Base-by-base conservation (phyloP, 1,284 basidiomycete genomes). In the Marasmius sp. region DNA sequence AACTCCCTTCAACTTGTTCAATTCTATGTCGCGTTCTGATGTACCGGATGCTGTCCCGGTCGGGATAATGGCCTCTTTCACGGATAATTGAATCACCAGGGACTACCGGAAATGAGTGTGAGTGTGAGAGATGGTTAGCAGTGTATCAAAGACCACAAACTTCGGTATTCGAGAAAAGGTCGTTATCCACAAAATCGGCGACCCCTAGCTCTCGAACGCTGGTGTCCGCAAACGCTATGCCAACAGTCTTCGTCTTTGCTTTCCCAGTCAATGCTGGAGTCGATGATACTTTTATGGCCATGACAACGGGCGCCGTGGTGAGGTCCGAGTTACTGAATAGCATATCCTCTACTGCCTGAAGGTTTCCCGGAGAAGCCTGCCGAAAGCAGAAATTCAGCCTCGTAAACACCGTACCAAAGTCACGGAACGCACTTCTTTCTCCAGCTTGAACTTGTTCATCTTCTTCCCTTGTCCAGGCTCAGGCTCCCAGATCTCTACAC, bases 101-200 rank as follows among this genome's bases (percentile, higher is more conserved):
- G 94, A 96, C 93, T 97, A 65, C 12, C 56, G 52, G 48, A 41
- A 7, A 12, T 37, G 10, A 27, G 49, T 62, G 50, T 27, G 14
- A 55, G 43, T 14, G 48, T 22, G 16, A 16, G 22, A 36, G 18
- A 36, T 22, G 22, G 33, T 12, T 18, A 39, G 12, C 6, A 3
- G 20, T 14, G 57, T 20, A n/a, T 48, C 6, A 3, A 51, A 58
- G 20, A 41, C n/a, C 20, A 63, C 77, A 53, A 61, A 95, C 95
- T 82, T 99, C 97, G 3, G 92, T 91, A 71, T 99, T 99, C 1
- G 94, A 95, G 75, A 96, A 98, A 11, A 96, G 80, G 65, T 99
- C 97, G 69, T 97, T 97, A 71, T 99, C 97, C 1, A 90, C 87
- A 69, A 94, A 99, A 66, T 99, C 94, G 16, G 93, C 83, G 0